phyloP scores from a whole-genome alignment of 352 stramenopile genomes.

The Detonula confervacea region DNA sequence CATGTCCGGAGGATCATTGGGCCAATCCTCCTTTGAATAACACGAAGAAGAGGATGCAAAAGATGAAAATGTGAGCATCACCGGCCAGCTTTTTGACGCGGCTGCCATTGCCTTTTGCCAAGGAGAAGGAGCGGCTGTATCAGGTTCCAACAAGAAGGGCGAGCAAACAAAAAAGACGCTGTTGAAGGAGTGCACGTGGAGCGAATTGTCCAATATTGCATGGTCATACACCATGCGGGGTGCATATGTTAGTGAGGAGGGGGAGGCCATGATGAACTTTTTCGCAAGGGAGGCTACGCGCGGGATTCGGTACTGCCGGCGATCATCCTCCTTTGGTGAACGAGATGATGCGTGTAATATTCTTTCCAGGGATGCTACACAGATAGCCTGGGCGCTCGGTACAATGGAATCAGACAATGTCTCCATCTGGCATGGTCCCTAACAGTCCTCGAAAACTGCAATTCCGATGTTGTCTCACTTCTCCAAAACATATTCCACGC shows the following conservation, averaged over 20 bases:
- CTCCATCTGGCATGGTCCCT: conserved; percentile 81
- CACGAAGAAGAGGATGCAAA: conserved; percentile 12
- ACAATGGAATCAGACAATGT: conserved; percentile 79
- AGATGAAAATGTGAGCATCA: conserved; percentile 20
- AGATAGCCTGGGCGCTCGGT: conserved; percentile 79
- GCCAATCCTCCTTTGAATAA: too few relatives aligned
- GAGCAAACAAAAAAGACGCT: conserved; percentile 19
- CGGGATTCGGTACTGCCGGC: conserved; percentile 41
- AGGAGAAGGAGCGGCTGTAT: conserved; percentile 30
- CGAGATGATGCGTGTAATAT: conserved; percentile 16
- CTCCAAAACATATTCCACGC: conserved; percentile 75
- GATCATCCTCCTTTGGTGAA: background rate
- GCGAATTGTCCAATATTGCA: conserved; percentile 77
- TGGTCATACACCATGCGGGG: conserved; percentile 80
- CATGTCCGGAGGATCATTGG: conserved; percentile 1
- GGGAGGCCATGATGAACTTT: conserved; percentile 58
- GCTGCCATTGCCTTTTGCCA: conserved; percentile 45
- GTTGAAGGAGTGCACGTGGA: conserved; percentile 66
- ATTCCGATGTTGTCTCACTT: conserved; percentile 58
- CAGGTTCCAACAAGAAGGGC: conserved; percentile 5
- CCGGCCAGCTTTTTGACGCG: conserved; percentile 50
- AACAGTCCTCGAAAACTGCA: conserved; percentile 73
- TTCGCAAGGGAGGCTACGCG: conserved; percentile 60
- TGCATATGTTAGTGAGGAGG: conserved; percentile 48
- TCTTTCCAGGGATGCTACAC: conserved; percentile 68